Base-by-base conservation (phyloP, 2,329 filamentous ascomycete species). In the Scopulariopsis brevicaulis region DNA sequence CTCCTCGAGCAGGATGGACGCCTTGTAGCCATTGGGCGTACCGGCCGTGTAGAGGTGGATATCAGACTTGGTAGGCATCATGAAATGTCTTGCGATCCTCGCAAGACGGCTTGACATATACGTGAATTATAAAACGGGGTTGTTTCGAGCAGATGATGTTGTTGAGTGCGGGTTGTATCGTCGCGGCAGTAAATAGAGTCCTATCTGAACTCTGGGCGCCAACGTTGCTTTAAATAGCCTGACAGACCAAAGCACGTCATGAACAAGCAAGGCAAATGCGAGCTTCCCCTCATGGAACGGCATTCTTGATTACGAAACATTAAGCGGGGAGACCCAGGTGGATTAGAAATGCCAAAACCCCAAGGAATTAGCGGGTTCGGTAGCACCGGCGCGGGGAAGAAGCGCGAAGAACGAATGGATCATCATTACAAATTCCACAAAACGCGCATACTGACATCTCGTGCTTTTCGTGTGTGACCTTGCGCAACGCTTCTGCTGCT, bases 1-100 rank as follows among this genome's bases (percentile, higher is more conserved):
- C 73, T 96, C 91, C 73, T 95, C 90, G 18, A 96, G 76, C 11
- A 89, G 80, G 63, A 96, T 96, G 59, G 89, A 91, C 61, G 90
- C 82, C 71, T 96, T 96, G 78, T 94, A 87, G 62, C 91, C 90
- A 73, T 96, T 96, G 53, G 92, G 90, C 56, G 92, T 96, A 66
- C 85, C 81, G 14, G 81, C 79, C 14, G 90, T 96, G 75, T 94
- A 95, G 34, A 96, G 82, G 51, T 85, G 87, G 65, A 96, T 90
- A 64, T 88, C 77, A 6, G 87, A 71, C 73, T 65, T 66, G 63
- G 62, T 68, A 57, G 74, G 67, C 75, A 78, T 79, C 40, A 67
- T 76, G 65, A 66, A 46, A 18, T 59, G 55, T 53, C 25, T 59
- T 62, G 62, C 50, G 18, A 61, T 53, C n/a, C 37, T 51, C 22